Percentiles rank a stretch among this genome's conserved stretches.
These are phyloP conservation scores for Botrytis sinoallii DNA, from an alignment of 2,329 filamentous ascomycete species.

Conservation along the genomic window DNA sequence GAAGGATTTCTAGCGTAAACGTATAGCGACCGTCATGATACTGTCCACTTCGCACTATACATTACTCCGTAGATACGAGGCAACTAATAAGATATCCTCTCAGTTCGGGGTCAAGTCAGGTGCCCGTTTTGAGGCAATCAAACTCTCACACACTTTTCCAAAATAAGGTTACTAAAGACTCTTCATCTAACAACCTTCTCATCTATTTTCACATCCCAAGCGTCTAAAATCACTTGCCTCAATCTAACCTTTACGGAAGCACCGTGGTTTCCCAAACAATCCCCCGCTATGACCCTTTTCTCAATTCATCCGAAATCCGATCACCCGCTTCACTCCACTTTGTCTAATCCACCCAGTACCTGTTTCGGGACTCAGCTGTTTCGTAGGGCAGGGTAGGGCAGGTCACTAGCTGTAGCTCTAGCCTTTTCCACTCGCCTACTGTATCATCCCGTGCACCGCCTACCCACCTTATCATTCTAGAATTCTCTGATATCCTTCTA, in stretches of 20 bases:
- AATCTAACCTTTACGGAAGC: neutral
- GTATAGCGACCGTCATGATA: neutral
- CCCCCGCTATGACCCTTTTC: slow-evolving; percentile 1
- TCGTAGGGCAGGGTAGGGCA: slow-evolving; percentile 13
- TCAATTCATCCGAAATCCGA: slow-evolving; percentile 14
- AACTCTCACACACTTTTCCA: slow-evolving; percentile 5
- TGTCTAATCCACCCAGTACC: slow-evolving; percentile 9
- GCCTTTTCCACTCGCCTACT: neutral
- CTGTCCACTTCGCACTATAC: slow-evolving; percentile 1
- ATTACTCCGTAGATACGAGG: neutral
- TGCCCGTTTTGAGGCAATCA: neutral
- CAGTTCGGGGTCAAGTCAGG: neutral
- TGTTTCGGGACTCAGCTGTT: slow-evolving; percentile 10
- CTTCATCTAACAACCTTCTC: neutral
- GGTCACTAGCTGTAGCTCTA: slow-evolving; percentile 1
- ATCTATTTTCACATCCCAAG: neutral
- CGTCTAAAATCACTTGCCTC: neutral
- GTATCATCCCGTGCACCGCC: slow-evolving; percentile 5
- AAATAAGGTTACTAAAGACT: neutral
- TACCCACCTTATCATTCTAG: neutral
- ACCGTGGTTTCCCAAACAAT: slow-evolving; percentile 1
- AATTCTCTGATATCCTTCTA: slow-evolving; percentile 5
- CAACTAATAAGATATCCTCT: neutral
- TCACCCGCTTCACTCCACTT: slow-evolving; percentile 7
- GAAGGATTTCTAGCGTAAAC: neutral